Conservation (phyloP, 768 basidiomycete species). For the Sporobolomyces roseus region DNA sequence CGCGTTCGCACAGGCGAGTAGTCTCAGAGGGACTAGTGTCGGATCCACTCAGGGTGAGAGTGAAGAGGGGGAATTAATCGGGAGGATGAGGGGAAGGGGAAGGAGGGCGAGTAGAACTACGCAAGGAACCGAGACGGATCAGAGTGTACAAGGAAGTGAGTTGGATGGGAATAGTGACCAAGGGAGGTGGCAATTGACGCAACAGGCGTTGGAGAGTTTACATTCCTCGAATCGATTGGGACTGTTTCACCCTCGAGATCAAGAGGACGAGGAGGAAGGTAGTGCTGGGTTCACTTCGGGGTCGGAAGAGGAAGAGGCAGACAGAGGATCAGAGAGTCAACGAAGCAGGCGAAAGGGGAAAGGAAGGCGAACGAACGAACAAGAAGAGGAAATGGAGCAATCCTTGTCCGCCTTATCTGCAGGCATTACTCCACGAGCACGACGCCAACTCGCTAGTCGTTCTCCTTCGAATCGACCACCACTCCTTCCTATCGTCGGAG, state of each 20-base stretch:
- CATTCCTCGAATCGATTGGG: too few species aligned
- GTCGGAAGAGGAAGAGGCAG: conserved; percentile 7
- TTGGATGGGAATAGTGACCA: background rate
- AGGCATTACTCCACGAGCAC: background rate
- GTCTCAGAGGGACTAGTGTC: conserved; percentile 10
- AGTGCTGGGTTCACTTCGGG: conserved; percentile 14
- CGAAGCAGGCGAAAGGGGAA: background rate
- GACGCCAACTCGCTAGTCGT: background rate
- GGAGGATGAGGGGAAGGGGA: background rate
- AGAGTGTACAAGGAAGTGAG: background rate
- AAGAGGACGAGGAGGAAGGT: background rate
- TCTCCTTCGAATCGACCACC: conserved; percentile 11
- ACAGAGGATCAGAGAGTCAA: background rate
- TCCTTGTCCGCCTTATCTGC: background rate
- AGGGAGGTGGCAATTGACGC: conserved; percentile 14
- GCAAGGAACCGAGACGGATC: background rate
- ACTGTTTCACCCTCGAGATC: background rate
- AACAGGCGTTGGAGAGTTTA: conserved; percentile 7
- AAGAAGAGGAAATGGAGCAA: background rate
- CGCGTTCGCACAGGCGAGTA: background rate
- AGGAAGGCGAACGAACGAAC: background rate
- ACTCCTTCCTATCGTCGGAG: background rate
- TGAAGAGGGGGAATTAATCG: background rate
- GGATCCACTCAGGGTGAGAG: background rate
- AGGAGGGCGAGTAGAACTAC: background rate